Evolutionary conservation across 208 protist genomes (phyloP).

Genomic region (Acanthamoeba royreba): DNA sequence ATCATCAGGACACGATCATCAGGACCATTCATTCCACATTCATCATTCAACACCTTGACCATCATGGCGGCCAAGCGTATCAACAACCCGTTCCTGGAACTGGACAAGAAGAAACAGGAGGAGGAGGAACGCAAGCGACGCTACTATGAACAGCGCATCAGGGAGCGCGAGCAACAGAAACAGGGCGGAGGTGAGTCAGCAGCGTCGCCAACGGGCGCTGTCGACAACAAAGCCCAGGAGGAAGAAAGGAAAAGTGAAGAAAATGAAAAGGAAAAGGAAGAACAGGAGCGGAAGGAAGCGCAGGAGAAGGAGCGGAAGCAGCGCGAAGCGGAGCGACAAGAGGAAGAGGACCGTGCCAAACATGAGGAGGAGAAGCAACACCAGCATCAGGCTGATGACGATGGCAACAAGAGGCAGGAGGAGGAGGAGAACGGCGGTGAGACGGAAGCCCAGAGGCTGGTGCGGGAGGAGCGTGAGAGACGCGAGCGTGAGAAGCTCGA

Average conservation of each 20-base stretch:
- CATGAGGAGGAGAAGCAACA: no score
- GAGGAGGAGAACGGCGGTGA: no score
- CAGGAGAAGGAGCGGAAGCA: not conserved
- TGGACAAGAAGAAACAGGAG: conserved; percentile 47
- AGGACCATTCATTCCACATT: no score
- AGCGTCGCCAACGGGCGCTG: no score
- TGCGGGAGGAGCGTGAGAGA: not conserved
- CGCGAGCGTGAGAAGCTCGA: not conserved
- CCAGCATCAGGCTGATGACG: no score
- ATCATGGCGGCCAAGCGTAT: conserved; percentile 17
- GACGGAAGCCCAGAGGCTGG: not conserved
- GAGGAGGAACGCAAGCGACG: conserved; percentile 18
- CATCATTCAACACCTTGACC: no score
- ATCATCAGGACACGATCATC: no score
- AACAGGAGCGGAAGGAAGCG: not conserved
- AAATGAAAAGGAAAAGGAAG: not conserved
- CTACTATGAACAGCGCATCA: not conserved
- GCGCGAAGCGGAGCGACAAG: not conserved
- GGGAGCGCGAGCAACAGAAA: not conserved
- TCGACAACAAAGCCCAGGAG: no score
- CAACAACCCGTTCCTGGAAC: conserved; percentile 34
- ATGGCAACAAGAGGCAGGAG: no score
- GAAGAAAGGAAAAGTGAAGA: not conserved
- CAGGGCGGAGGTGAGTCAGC: not conserved
- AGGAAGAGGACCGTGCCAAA: not conserved